These are phyloP conservation scores for Penicillium verrucosum DNA, from an alignment of 2,329 filamentous ascomycete genomes.

Conservation along the genomic window DNA sequence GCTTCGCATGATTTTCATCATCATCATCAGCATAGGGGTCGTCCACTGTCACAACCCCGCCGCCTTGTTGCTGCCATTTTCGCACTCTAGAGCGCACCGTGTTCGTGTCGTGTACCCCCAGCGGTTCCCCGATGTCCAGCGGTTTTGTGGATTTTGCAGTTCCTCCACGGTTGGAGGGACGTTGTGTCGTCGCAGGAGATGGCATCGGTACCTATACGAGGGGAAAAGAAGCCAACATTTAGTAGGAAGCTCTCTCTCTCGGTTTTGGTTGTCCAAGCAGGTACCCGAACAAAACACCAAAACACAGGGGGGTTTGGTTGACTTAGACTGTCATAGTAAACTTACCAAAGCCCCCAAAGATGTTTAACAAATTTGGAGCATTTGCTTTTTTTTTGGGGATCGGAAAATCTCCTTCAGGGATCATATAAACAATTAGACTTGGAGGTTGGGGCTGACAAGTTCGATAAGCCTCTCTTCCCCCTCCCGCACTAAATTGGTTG, in stretches of 20 bases:
- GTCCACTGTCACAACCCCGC: constrained; percentile 61
- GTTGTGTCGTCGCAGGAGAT: constrained; percentile 37
- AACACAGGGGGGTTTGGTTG: constrained; percentile 3
- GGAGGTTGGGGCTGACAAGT: constrained; percentile 1
- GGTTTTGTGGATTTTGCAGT: constrained; percentile 56
- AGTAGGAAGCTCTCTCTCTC: background rate
- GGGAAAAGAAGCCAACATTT: background rate
- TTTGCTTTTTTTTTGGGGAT: constrained; percentile 9
- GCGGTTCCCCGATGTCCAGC: constrained; percentile 48
- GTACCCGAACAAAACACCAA: constrained; percentile 4
- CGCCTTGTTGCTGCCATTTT: constrained; percentile 79
- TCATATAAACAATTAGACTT: constrained; percentile 7
- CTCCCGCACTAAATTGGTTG: constrained; percentile 11
- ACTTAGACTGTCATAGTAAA: background rate
- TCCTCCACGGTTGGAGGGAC: constrained; percentile 50
- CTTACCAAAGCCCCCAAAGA: constrained; percentile 14
- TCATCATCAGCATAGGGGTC: constrained; percentile 58
- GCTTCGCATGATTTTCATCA: constrained; percentile 33
- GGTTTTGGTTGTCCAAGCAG: constrained; percentile 11
- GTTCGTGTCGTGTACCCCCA: constrained; percentile 59
- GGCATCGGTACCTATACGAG: constrained; percentile 37
- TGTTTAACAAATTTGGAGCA: constrained; percentile 10
- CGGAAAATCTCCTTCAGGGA: constrained; percentile 6
- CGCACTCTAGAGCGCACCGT: constrained; percentile 76
- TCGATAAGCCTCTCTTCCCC: constrained; percentile 20